Base-by-base conservation (phyloP, 2,329 filamentous ascomycete genomes). In the Trichoderma arundinaceum region DNA sequence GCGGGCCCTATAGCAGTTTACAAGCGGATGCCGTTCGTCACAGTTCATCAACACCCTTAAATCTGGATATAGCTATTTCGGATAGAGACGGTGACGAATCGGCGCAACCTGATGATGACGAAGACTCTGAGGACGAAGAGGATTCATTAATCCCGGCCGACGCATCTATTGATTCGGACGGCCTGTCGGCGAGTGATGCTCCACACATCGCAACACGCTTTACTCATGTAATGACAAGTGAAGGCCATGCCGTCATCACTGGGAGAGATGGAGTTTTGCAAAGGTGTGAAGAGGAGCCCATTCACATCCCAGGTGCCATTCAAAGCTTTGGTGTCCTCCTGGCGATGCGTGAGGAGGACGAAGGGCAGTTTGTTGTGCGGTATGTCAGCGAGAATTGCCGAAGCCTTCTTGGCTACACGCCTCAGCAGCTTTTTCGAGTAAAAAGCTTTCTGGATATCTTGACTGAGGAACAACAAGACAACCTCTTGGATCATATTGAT, bases 221-320 rank as follows among this genome's bases (percentile, higher is more conserved):
- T 77, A 90, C 89, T 70, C 92, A 97, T 73, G 82, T 91, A 4
- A 80, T 90, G 32, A 93, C 91, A 0, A 87, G 91, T 2, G 90
- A 88, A 15, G 92, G 92, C 0, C 92, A 97, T 77, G 88, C 90
- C 32, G 86, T 96, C 35, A 91, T 96, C 62, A 95, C 92, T 0
- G 92, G 92, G 6, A 84, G 90, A 64, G 88, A 92, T 61, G 89
- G 88, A 1, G 86, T 84, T 0, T 79, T 95, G 51, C 91, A 96
- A 74, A 85, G 88, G 60, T 97, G 93, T 73, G 93, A 97, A 76
- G 93, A 97, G 72, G 93, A 97, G 72, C 92, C 93, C 0, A 96
- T 97, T 32, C 92, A 94, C 69, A 90, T 92, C 1, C 93, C 93
- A 0, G 92, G 92, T 39, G 91, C 91, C 1, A 79, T 94, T 0